These are phyloP conservation scores for Oleoguttula mirabilis DNA, from an alignment of 495 filamentous ascomycete species.

Conservation along the genomic window DNA sequence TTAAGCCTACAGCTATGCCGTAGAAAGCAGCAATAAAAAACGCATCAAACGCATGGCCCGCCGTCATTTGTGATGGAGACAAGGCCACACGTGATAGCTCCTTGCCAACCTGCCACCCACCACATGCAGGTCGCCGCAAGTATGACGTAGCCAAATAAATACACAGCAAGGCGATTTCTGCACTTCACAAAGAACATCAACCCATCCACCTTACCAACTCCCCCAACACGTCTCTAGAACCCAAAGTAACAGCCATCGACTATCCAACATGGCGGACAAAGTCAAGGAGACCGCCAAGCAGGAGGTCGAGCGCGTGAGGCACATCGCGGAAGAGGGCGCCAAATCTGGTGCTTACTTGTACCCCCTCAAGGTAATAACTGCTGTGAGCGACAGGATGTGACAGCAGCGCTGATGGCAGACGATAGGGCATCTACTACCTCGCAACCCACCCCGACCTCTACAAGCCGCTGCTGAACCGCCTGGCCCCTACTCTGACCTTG, in stretches of 20 bases:
- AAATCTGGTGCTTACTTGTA: slow-evolving; percentile 72
- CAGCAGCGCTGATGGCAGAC: slow-evolving; percentile 11
- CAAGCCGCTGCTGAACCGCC: slow-evolving; percentile 56
- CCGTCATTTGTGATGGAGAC: too few species aligned
- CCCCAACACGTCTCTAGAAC: too few species aligned
- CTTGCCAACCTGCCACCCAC: too few species aligned
- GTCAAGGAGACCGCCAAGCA: slow-evolving; percentile 36
- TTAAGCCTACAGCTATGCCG: too few species aligned
- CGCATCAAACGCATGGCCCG: too few species aligned
- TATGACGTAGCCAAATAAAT: too few species aligned
- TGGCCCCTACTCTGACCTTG: slow-evolving; percentile 41
- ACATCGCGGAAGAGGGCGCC: slow-evolving; percentile 48
- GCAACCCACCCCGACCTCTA: slow-evolving; percentile 46
- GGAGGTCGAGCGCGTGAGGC: slow-evolving; percentile 43
- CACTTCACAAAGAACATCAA: too few species aligned
- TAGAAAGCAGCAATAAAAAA: too few species aligned
- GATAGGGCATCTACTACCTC: slow-evolving; percentile 72
- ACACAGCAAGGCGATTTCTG: too few species aligned
- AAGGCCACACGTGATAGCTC: too few species aligned
- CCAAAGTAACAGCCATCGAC: neutral
- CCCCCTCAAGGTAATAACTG: slow-evolving; percentile 54
- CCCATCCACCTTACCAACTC: too few species aligned
- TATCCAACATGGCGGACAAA: slow-evolving; percentile 25
- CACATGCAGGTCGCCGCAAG: too few species aligned
- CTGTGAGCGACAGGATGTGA: neutral